Conservation (phyloP, 495 filamentous ascomycete genomes). For the Staphylotrichum tortipilum region DNA sequence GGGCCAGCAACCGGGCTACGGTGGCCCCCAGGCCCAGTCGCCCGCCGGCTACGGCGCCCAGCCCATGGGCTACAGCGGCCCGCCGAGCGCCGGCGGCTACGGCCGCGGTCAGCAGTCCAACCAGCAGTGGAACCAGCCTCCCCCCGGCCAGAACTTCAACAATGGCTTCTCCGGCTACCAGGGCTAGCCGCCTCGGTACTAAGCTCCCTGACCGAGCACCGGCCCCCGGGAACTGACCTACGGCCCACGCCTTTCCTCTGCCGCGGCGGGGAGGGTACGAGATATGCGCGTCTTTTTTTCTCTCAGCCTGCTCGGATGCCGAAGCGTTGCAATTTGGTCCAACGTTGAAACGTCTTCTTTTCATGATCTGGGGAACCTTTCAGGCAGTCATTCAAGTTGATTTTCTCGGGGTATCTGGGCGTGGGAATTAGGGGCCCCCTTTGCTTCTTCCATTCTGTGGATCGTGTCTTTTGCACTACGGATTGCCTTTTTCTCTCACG, state of each 20-base stretch:
- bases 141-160: constrained; percentile 48
- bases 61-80: constrained; percentile 49
- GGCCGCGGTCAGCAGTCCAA: constrained; percentile 71
- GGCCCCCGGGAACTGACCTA: background rate
- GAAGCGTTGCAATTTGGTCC: background rate
- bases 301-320: constrained; percentile 1
- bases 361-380: constrained; percentile 11
- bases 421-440: constrained; percentile 15
- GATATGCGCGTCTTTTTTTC: constrained; percentile 4
- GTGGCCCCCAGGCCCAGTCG: constrained; percentile 47
- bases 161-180: constrained; percentile 55
- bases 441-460: constrained; percentile 18
- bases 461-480: constrained; percentile 11
- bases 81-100: constrained; percentile 71
- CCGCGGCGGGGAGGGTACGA: background rate
- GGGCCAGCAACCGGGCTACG: constrained; percentile 45
- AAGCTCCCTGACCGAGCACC: background rate
- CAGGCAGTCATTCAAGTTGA: constrained; percentile 14
- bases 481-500: constrained; percentile 8
- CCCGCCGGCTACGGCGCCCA: constrained; percentile 56
- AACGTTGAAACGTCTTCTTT: constrained; percentile 8
- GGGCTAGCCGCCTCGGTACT: constrained; percentile 30
- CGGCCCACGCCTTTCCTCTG: background rate
- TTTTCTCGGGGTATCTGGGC: constrained; percentile 15
- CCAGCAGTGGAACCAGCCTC: constrained; percentile 63